phyloP scores from a whole-genome alignment of 495 filamentous ascomycete species.

The Chaetomium fimeti region DNA sequence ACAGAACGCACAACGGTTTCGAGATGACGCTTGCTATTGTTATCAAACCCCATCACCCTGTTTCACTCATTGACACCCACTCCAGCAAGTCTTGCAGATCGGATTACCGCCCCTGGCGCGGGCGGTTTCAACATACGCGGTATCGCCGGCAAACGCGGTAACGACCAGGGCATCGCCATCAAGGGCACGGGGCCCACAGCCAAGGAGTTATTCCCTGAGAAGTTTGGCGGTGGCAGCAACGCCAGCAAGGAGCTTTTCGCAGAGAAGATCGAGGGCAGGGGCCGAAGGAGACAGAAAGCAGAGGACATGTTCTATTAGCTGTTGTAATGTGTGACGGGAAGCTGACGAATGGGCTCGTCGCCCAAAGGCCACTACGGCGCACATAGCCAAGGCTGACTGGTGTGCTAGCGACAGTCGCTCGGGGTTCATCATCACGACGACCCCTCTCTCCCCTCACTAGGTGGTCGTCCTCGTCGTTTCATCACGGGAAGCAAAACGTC shows the following conservation, averaged over 20 bases:
- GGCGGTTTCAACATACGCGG: conserved; percentile 63
- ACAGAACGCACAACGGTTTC: background rate
- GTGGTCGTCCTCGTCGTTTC: background rate
- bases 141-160: conserved; percentile 46
- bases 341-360: background rate
- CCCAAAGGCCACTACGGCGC: background rate
- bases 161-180: conserved; percentile 62
- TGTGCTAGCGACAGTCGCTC: background rate
- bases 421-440: background rate
- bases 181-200: conserved; percentile 60
- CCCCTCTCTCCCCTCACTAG: background rate
- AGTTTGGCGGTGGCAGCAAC: conserved; percentile 68
- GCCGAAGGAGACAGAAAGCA: conserved; percentile 49
- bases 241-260: conserved; percentile 70
- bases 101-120: conserved; percentile 37
- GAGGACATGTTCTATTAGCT: conserved; percentile 55
- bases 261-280: conserved; percentile 48
- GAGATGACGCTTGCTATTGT: background rate
- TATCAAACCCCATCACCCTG: background rate
- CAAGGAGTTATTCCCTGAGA: conserved; percentile 68
- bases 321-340: background rate
- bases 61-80: conserved; percentile 28
- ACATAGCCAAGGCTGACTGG: no score
- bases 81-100: conserved; percentile 40
- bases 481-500: no score